Percentiles rank a stretch among this genome's conserved stretches.
phyloP scores from a whole-genome alignment of 116 monocot species.

The Phalaenopsis hybrid region DNA sequence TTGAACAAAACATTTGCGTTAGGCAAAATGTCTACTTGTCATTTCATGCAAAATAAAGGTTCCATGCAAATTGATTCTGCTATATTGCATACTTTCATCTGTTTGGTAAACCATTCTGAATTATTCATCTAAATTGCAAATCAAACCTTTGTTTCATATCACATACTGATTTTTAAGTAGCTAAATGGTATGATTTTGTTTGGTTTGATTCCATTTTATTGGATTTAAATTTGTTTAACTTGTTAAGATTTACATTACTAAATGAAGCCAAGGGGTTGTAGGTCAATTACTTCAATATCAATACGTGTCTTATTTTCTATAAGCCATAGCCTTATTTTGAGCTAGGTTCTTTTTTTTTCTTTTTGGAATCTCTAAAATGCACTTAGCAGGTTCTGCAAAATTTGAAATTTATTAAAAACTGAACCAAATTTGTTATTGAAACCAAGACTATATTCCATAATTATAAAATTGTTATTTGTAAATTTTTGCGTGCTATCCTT shows the following conservation, averaged over 20 bases:
- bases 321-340: no score
- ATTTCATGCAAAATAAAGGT: no score
- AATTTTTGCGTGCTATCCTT: neutral
- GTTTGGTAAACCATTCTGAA: neutral
- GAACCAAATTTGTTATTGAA: neutral
- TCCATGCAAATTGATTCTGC: neutral
- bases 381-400: neutral
- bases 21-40: neutral
- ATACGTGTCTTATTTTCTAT: no score
- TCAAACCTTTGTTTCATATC: neutral
- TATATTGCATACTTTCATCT: neutral
- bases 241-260: neutral
- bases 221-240: neutral
- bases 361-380: neutral
- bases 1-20: neutral
- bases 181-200: neutral
- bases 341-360: no score
- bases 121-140: neutral
- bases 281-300: no score
- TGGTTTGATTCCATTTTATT: conserved; percentile 1
- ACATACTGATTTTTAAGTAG: neutral
- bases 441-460: neutral
- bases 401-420: neutral
- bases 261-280: no score
- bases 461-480: neutral